Base-by-base conservation (phyloP, 768 basidiomycete species). In the Boletus sp. region DNA sequence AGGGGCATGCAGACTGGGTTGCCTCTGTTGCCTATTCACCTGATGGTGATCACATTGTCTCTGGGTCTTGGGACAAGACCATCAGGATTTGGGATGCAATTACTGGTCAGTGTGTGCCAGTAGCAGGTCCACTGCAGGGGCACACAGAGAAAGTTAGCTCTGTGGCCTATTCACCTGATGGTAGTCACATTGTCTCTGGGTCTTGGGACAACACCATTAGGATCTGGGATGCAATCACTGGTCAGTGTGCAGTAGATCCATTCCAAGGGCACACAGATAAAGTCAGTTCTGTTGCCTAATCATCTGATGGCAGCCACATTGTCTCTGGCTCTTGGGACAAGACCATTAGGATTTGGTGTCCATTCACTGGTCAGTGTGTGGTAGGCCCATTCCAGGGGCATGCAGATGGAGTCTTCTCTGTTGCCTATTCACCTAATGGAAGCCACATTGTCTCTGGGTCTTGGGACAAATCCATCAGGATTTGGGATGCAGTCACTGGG, bases 31-130 rank as follows among this genome's bases (percentile, higher is more conserved):
- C 50, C 21, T 62, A 53, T 34, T 62, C 70, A 46, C 63, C 58
- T 29, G 46, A 62, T 59, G 54, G 58, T 0, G 54, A 13, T 23
- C 42, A 51, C 1, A 40, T 73, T 32, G 60, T 58, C 32, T 66
- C 68, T 50, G 63, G 66, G 11, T 67, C 65, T 6, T 0, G 27
- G 9, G 67, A 71, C 48, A 57, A 52, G 27, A 65, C 57, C 0
- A 40, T 70, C 7, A 64, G 61, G 45, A 9, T 68, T 10, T 67
- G 65, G 66, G 15, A 55, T 45, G 10, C 50, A 43, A 19, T 2
- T 19, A 51, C 56, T 57, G 49, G 66, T n/a, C 50, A 55, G 33
- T 49, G 54, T 58, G 17, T 66, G 23, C n/a, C n/a, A n/a, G n/a
- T n/a, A n/a, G 23, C 23, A 23, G 23, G 23, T 23, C 23, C 23